These are phyloP conservation scores for Sanguinoderma infundibulare DNA, from an alignment of 1,284 basidiomycete genomes.

Conservation along the genomic window DNA sequence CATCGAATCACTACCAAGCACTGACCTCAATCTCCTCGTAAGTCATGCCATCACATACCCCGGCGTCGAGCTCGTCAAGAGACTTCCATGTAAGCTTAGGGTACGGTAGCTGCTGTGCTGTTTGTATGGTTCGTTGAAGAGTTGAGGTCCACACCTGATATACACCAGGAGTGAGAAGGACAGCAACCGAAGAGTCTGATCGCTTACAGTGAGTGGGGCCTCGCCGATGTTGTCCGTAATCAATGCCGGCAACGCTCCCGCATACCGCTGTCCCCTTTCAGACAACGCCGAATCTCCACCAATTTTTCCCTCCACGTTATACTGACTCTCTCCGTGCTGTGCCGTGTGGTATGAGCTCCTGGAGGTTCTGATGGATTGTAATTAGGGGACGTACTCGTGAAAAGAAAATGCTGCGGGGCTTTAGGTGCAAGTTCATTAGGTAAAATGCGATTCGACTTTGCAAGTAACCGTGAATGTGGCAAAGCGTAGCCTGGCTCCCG, in stretches of 20 bases:
- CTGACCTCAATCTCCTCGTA: constrained; percentile 96
- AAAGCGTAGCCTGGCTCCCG: constrained; percentile 84
- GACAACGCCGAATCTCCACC: constrained; percentile 95
- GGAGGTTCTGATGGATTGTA: constrained; percentile 5
- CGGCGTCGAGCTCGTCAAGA: constrained; percentile 96
- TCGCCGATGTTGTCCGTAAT: constrained; percentile 93
- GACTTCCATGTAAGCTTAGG: constrained; percentile 98
- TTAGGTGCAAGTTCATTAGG: constrained; percentile 97
- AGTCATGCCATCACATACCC: constrained; percentile 99
- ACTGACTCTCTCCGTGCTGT: constrained; percentile 98
- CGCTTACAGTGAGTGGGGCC: constrained; percentile 78
- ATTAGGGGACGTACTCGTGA: constrained; percentile 78
- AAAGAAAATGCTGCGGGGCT: constrained; percentile 96
- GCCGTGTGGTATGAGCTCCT: constrained; percentile 10
- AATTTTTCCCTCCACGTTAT: constrained; percentile 96
- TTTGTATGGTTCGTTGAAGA: constrained; percentile 91
- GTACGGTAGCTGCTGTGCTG: constrained; percentile 83
- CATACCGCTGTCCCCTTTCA: constrained; percentile 84
- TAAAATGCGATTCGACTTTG: constrained; percentile 98
- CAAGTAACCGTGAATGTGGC: constrained; percentile 89
- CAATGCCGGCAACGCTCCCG: constrained; percentile 83
- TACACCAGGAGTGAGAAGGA: background rate
- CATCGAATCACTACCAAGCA: background rate
- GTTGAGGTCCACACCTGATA: constrained; percentile 95
- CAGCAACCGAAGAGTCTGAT: background rate